These are phyloP conservation scores for Harrya chromipes DNA, from an alignment of 768 basidiomycete species.

Conservation along the genomic window DNA sequence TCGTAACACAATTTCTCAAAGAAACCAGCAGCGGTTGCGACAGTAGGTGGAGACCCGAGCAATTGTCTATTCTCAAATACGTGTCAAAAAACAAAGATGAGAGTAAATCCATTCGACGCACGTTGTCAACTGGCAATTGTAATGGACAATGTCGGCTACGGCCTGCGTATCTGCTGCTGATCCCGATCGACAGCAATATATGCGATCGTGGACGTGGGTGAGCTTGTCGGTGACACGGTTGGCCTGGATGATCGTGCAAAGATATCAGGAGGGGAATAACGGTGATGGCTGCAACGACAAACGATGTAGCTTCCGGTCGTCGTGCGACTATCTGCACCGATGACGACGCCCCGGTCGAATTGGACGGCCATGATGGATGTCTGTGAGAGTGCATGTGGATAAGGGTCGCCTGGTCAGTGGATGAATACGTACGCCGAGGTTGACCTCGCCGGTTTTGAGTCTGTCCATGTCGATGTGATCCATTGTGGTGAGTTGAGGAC, in stretches of 20 bases:
- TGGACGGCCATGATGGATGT: slow-evolving; percentile 99
- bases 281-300: slow-evolving; percentile 24
- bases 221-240: slow-evolving; percentile 99
- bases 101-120: slow-evolving; percentile 33
- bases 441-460: slow-evolving; percentile 93
- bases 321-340: slow-evolving; percentile 96
- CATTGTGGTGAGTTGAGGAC: slow-evolving; percentile 34
- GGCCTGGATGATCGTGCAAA: slow-evolving; percentile 48
- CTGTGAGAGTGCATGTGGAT: slow-evolving; percentile 37
- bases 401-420: neutral
- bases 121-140: slow-evolving; percentile 74
- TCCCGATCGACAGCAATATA: slow-evolving; percentile 98
- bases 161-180: slow-evolving; percentile 98
- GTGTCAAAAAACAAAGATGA: neutral
- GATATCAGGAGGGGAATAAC: neutral
- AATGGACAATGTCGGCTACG: slow-evolving; percentile 87
- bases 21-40: slow-evolving; percentile 74
- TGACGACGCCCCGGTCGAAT: slow-evolving; percentile 91
- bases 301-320: slow-evolving; percentile 97
- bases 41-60: slow-evolving; percentile 66
- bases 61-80: slow-evolving; percentile 41
- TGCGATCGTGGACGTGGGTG: slow-evolving; percentile 93
- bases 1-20: slow-evolving; percentile 90
- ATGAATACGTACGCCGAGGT: slow-evolving; percentile 76
- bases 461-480: slow-evolving; percentile 77